Evolutionary conservation across 257 asterid species (phyloP).

Genomic region (Solanum sejunctum): DNA sequence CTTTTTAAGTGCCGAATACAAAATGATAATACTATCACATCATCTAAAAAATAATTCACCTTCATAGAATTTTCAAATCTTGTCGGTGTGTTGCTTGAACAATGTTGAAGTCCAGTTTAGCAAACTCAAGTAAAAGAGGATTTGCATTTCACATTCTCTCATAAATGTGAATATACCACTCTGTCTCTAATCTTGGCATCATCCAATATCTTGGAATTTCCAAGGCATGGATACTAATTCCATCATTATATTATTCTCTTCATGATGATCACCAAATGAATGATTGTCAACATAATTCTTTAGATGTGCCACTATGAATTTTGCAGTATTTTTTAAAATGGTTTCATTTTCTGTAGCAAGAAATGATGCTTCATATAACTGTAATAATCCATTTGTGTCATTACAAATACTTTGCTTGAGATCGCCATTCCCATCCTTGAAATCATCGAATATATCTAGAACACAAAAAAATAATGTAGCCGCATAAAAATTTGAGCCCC

Average conservation of each 20-base stretch:
- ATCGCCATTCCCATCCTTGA: background rate
- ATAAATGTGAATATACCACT: conserved; percentile 12
- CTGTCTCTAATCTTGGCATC: background rate
- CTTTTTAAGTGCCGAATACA: no score
- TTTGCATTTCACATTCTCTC: no score
- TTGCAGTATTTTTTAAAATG: conserved; percentile 13
- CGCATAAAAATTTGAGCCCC: no score
- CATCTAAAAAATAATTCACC: background rate
- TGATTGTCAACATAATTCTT: background rate
- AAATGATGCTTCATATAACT: conserved; percentile 38
- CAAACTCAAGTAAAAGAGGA: no score
- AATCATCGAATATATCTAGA: conserved; percentile 21
- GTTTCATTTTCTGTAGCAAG: conserved; percentile 16
- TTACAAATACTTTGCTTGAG: conserved; percentile 7
- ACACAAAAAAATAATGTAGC: no score
- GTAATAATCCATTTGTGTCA: no score
- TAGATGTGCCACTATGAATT: conserved; percentile 3
- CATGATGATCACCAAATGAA: background rate
- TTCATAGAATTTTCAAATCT: background rate
- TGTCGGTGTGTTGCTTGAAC: no score
- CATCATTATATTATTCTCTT: background rate
- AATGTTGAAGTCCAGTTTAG: no score
- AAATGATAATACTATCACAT: no score
- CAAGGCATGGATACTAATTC: conserved; percentile 9
- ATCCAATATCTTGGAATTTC: conserved; percentile 34